Conservation (phyloP, 139 green algal genomes). For the Trebouxia sp. region DNA sequence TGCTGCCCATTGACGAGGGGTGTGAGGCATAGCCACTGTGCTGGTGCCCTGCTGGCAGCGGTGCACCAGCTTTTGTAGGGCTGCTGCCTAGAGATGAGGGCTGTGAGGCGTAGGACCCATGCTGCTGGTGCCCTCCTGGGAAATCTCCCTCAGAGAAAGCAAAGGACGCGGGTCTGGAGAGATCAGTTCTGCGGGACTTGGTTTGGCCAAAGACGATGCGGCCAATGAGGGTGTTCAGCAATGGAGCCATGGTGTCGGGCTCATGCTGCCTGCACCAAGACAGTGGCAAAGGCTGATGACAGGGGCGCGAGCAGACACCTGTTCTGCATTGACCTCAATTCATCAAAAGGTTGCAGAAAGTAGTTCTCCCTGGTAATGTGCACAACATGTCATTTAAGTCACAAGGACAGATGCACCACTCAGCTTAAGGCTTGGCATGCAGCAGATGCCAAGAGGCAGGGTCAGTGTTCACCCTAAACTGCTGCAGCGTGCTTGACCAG, state of each 20-base stretch:
- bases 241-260: slow-evolving; percentile 44
- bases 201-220: slow-evolving; percentile 34
- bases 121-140: not conserved
- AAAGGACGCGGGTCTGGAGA: not conserved
- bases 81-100: not conserved
- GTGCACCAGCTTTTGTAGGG: not conserved
- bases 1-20: not conserved
- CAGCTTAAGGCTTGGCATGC: not conserved
- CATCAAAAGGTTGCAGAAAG: not conserved
- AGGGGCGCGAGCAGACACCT: not conserved
- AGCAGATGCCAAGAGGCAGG: not conserved
- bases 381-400: not conserved
- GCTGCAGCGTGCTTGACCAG: not conserved
- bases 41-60: not conserved
- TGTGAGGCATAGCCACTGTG: not conserved
- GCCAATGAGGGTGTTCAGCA: slow-evolving; percentile 30
- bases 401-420: not conserved
- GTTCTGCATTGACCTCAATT: not conserved
- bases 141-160: slow-evolving; percentile 10
- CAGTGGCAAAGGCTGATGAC: not conserved
- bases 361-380: not conserved
- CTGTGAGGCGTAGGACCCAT: not conserved
- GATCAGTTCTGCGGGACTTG: not conserved
- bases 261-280: slow-evolving; percentile 42
- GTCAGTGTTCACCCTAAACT: not conserved